These are phyloP conservation scores for Scorias spongiosa DNA, from an alignment of 2,329 filamentous ascomycete genomes.

Conservation along the genomic window DNA sequence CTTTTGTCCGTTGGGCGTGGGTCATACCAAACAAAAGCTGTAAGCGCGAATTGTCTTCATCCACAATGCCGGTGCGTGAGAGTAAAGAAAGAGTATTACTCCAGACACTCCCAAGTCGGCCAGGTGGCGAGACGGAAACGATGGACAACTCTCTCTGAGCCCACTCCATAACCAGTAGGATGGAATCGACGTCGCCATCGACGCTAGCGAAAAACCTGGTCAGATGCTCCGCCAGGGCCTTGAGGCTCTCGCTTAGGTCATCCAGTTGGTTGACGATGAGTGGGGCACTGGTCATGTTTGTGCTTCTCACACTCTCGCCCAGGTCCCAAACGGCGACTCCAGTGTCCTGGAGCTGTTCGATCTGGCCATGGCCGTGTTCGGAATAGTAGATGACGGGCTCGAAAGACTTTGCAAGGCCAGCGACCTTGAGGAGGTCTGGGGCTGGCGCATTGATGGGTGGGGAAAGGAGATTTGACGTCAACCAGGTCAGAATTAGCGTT, in stretches of 20 bases:
- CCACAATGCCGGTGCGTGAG: slow-evolving; percentile 38
- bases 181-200: slow-evolving; percentile 82
- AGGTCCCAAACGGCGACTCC: slow-evolving; percentile 91
- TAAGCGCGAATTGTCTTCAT: slow-evolving; percentile 46
- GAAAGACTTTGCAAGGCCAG: slow-evolving; percentile 75
- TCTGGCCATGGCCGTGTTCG: slow-evolving; percentile 72
- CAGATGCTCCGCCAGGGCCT: slow-evolving; percentile 68
- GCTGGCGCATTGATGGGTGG: slow-evolving; percentile 52
- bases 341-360: slow-evolving; percentile 77
- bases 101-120: slow-evolving; percentile 56
- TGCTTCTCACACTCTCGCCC: slow-evolving; percentile 72
- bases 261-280: slow-evolving; percentile 78
- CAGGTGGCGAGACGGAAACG: slow-evolving; percentile 45
- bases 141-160: slow-evolving; percentile 68
- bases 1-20: slow-evolving; percentile 62
- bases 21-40: slow-evolving; percentile 67
- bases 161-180: slow-evolving; percentile 94
- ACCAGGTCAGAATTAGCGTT: slow-evolving; percentile 47
- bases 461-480: slow-evolving; percentile 51
- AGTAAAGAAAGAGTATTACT: slow-evolving; percentile 73
- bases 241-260: slow-evolving; percentile 70
- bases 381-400: slow-evolving; percentile 93
- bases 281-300: slow-evolving; percentile 79
- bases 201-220: slow-evolving; percentile 89
- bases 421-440: slow-evolving; percentile 81